phyloP scores from a whole-genome alignment of 2,329 filamentous ascomycete species.

The Xylariaceae sp. region DNA sequence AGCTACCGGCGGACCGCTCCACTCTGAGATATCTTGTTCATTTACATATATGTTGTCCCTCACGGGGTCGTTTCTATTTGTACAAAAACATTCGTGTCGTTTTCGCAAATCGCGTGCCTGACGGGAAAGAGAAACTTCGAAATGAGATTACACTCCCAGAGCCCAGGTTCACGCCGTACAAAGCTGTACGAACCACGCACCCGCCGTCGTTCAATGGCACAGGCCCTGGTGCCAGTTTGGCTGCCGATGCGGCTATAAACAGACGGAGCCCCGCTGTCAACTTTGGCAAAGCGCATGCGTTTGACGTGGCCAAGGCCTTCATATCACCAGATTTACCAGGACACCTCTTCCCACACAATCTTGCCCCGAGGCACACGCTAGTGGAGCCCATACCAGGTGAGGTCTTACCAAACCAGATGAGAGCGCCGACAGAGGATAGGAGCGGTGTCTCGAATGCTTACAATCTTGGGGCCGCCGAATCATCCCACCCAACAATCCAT shows the following conservation, averaged over 20 bases:
- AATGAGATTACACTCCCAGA: conserved; percentile 90
- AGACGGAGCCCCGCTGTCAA: conserved; percentile 54
- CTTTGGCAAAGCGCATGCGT: conserved; percentile 33
- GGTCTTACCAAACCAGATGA: conserved; percentile 33
- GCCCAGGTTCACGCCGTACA: conserved; percentile 81
- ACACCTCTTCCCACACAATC: conserved; percentile 27
- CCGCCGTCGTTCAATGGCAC: conserved; percentile 35
- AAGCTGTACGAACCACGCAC: conserved; percentile 56
- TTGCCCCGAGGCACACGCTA: conserved; percentile 34
- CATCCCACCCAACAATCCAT: conserved; percentile 34
- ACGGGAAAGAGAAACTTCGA: conserved; percentile 85
- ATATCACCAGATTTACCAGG: conserved; percentile 19
- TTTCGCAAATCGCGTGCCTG: conserved; percentile 92
- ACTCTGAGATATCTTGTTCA: conserved; percentile 87
- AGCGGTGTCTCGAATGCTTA: conserved; percentile 25
- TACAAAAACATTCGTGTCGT: conserved; percentile 92
- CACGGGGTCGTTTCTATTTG: conserved; percentile 78
- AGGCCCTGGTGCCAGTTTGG: conserved; percentile 46
- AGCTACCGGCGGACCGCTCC: conserved; percentile 50
- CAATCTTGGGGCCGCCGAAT: conserved; percentile 24
- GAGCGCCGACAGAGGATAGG: conserved; percentile 32
- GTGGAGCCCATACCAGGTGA: conserved; percentile 52
- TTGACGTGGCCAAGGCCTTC: conserved; percentile 36
- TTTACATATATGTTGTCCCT: conserved; percentile 84
- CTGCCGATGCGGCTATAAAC: conserved; percentile 56